Evolutionary conservation across 805 yeast species (phyloP).

Genomic region (Candida broadrunensis): DNA sequence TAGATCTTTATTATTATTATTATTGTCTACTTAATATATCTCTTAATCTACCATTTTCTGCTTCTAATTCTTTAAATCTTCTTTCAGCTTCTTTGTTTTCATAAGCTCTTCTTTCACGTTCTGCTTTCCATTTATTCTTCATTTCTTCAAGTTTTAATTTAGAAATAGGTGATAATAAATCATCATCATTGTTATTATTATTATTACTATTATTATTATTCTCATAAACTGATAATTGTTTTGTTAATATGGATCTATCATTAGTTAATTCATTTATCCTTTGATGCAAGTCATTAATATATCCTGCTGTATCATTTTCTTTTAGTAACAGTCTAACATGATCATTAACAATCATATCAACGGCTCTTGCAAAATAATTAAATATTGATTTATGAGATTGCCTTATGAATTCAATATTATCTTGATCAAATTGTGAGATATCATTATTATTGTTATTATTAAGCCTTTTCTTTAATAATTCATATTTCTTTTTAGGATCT

Average conservation of each 20-base stretch:
- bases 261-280: conserved; percentile 25
- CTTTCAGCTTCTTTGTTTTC: conserved; percentile 56
- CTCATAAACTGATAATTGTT: conserved; percentile 1
- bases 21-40: conserved; percentile 5
- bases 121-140: conserved; percentile 64
- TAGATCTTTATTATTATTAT: too few relatives aligned
- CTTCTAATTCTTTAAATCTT: conserved; percentile 51
- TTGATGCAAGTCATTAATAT: conserved; percentile 19
- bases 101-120: conserved; percentile 64
- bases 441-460: neutral
- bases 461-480: conserved; percentile 1
- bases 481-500: conserved; percentile 53
- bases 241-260: conserved; percentile 12
- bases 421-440: conserved; percentile 6
- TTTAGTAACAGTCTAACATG: conserved; percentile 43
- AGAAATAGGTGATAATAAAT: conserved; percentile 28
- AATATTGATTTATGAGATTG: conserved; percentile 46
- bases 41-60: conserved; percentile 45
- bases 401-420: conserved; percentile 18
- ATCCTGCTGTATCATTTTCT: conserved; percentile 23
- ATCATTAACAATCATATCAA: conserved; percentile 55
- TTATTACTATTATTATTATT: neutral
- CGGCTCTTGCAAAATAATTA: conserved; percentile 58
- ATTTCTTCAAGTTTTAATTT: conserved; percentile 58
- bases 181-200: neutral